phyloP scores from a whole-genome alignment of 257 asterid species.

The Przewalskia tangutica region DNA sequence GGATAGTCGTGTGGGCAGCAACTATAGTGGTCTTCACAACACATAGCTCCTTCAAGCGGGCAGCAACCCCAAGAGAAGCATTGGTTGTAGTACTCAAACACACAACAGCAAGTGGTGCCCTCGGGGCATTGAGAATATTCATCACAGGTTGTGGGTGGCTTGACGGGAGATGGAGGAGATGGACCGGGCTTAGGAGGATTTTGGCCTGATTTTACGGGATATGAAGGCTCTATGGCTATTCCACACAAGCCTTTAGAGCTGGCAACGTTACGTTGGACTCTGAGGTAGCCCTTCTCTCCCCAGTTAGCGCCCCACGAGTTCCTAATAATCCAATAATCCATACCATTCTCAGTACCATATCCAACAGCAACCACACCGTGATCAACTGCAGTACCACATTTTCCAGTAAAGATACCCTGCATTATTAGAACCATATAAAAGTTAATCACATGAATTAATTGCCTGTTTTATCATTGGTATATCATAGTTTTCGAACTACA shows the following conservation, averaged over 20 bases:
- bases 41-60: conserved; percentile 47
- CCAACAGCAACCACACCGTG: conserved; percentile 49
- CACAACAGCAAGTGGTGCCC: conserved; percentile 52
- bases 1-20: conserved; percentile 66
- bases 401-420: conserved; percentile 52
- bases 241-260: conserved; percentile 35
- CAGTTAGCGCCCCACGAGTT: conserved; percentile 52
- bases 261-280: conserved; percentile 36
- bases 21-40: conserved; percentile 57
- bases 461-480: neutral
- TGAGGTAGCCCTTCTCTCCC: conserved; percentile 50
- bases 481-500: neutral
- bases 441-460: neutral
- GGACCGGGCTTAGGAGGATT: conserved; percentile 57
- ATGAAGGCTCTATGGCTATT: conserved; percentile 48
- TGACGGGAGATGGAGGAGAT: conserved; percentile 49
- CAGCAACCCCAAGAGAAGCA: conserved; percentile 69
- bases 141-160: conserved; percentile 38
- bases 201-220: conserved; percentile 33
- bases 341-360: conserved; percentile 34
- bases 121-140: conserved; percentile 33
- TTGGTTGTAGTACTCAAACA: conserved; percentile 17
- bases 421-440: neutral
- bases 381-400: conserved; percentile 36
- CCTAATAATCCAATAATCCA: conserved; percentile 45